A percentile compares a stretch with the other conserved stretches of the same genome.
phyloP scores from a whole-genome alignment of 768 basidiomycete genomes.

The Clitopilus hobsonii region DNA sequence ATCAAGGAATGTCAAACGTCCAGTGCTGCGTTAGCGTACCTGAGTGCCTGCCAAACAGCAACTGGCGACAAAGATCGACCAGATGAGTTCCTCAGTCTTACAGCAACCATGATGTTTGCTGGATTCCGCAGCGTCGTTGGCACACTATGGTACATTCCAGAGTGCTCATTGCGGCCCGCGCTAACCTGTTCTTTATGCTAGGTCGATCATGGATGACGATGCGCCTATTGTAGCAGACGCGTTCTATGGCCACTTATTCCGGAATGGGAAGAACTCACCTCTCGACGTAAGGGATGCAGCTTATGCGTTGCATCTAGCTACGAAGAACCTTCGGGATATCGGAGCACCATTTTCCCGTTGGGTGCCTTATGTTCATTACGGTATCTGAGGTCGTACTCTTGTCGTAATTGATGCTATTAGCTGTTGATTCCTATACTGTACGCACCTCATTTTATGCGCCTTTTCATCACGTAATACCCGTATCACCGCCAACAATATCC shows the following conservation, averaged over 20 bases:
- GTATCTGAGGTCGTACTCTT: background rate
- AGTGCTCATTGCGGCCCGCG: background rate
- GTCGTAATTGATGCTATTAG: too few species aligned
- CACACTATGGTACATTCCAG: conserved; percentile 28
- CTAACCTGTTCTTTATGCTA: background rate
- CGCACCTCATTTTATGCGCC: too few species aligned
- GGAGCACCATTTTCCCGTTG: background rate
- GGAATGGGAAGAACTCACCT: background rate
- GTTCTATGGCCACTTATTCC: conserved; percentile 4
- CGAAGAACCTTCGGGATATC: background rate
- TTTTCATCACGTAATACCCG: too few species aligned
- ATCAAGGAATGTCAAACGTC: conserved; percentile 7
- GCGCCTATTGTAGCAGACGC: conserved; percentile 4
- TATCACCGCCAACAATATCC: too few species aligned
- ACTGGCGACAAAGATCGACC: conserved; percentile 9
- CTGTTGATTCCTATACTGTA: too few species aligned
- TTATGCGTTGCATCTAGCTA: conserved; percentile 1
- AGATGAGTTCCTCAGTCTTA: conserved; percentile 28
- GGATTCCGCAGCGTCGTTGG: conserved; percentile 21
- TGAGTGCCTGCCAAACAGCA: conserved; percentile 3
- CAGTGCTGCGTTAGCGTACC: conserved; percentile 7
- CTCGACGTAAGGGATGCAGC: conserved; percentile 3
- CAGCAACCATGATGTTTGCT: conserved; percentile 21
- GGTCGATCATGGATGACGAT: conserved; percentile 5
- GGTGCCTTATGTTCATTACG: conserved; percentile 6